phyloP scores from a whole-genome alignment of 2,329 filamentous ascomycete genomes.

The Verticillium nonalfalfae region DNA sequence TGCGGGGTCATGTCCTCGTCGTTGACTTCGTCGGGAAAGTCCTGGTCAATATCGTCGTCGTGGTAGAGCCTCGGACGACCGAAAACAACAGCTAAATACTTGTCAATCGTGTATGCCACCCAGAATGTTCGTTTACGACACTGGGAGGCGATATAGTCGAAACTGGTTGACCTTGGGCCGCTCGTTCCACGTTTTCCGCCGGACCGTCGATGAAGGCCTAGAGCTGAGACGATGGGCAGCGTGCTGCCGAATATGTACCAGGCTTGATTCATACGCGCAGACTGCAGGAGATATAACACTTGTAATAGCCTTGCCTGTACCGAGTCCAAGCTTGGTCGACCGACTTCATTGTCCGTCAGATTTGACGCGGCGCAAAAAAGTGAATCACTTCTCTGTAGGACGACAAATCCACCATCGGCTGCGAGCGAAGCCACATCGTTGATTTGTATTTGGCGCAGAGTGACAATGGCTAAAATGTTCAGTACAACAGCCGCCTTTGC shows the following conservation, averaged over 20 bases:
- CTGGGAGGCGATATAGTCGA: conserved; percentile 40
- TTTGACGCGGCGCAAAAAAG: conserved; percentile 15
- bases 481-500: conserved; percentile 40
- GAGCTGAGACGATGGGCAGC: conserved; percentile 41
- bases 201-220: conserved; percentile 23
- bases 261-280: conserved; percentile 53
- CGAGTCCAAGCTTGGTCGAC: conserved; percentile 45
- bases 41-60: conserved; percentile 58
- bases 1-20: conserved; percentile 48
- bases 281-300: conserved; percentile 51
- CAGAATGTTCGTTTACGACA: conserved; percentile 54
- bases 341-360: conserved; percentile 38
- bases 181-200: neutral
- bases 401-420: conserved; percentile 1
- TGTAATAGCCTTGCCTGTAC: conserved; percentile 52
- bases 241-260: conserved; percentile 55
- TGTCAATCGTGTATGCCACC: conserved; percentile 56
- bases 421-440: conserved; percentile 3
- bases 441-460: conserved; percentile 34
- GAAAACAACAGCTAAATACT: conserved; percentile 57
- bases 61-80: conserved; percentile 55
- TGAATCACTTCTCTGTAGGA: conserved; percentile 15
- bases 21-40: conserved; percentile 47
- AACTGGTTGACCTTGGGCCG: neutral
- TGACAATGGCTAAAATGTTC: conserved; percentile 41